phyloP scores from a whole-genome alignment of 305 asterid species.

The Fraxinus greggii region DNA sequence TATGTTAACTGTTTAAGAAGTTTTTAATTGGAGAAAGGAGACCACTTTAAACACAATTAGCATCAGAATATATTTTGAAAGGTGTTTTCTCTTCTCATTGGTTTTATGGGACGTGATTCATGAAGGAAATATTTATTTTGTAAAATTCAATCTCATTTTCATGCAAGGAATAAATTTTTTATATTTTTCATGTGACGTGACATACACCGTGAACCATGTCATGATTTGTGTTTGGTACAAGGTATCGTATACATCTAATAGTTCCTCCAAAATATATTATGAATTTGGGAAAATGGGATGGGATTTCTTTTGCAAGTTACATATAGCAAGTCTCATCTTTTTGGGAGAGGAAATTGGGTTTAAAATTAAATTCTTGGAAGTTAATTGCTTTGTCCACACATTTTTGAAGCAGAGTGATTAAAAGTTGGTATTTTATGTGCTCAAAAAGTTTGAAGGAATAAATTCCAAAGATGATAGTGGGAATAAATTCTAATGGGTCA shows the following conservation, averaged over 20 bases:
- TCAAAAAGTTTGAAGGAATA: not conserved
- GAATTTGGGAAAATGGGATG: not conserved
- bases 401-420: not conserved
- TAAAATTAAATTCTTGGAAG: not conserved
- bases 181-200: not conserved
- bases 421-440: not conserved
- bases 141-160: not conserved
- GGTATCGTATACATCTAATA: not conserved
- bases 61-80: not conserved
- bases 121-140: not conserved
- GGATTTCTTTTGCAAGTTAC: not conserved
- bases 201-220: not conserved
- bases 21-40: not conserved
- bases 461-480: conserved; percentile 6
- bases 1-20: not conserved
- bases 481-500: not conserved
- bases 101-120: not conserved
- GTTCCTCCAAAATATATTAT: not conserved
- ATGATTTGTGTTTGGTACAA: not conserved
- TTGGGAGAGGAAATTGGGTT: not conserved
- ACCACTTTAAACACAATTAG: not conserved
- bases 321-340: not conserved
- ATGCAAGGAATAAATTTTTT: not conserved
- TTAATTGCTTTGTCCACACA: not conserved
- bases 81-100: not conserved